Conservation (phyloP, 1,284 basidiomycete genomes). For the Psilocybe mexicana region DNA sequence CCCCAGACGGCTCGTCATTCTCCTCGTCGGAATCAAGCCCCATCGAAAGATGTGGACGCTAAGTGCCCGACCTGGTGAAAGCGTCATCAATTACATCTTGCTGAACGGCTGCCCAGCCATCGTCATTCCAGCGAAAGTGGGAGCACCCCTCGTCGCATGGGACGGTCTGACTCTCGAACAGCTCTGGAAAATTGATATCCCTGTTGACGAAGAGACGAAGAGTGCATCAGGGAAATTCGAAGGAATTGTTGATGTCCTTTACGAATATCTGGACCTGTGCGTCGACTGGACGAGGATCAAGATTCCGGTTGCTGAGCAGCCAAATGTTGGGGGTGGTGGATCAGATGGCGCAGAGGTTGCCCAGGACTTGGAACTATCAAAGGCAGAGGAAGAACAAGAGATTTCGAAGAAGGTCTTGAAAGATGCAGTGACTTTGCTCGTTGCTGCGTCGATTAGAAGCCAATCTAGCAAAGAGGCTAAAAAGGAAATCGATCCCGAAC, state of each 20-base stretch:
- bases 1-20: slow-evolving; percentile 55
- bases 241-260: slow-evolving; percentile 54
- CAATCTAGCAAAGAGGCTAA: slow-evolving; percentile 54
- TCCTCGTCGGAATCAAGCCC: slow-evolving; percentile 59
- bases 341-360: neutral
- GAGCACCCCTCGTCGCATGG: slow-evolving; percentile 64
- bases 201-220: slow-evolving; percentile 34
- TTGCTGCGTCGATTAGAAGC: slow-evolving; percentile 56
- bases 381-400: neutral
- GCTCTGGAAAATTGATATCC: slow-evolving; percentile 53
- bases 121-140: slow-evolving; percentile 57
- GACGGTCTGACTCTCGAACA: slow-evolving; percentile 58
- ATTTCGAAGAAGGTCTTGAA: slow-evolving; percentile 20
- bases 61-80: slow-evolving; percentile 57
- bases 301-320: slow-evolving; percentile 25
- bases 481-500: slow-evolving; percentile 56
- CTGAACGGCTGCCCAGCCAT: slow-evolving; percentile 63
- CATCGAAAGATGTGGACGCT: slow-evolving; percentile 61
- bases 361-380: neutral
- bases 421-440: slow-evolving; percentile 49
- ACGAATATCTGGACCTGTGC: slow-evolving; percentile 61
- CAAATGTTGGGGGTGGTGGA: neutral
- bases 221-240: slow-evolving; percentile 43
- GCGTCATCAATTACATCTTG: slow-evolving; percentile 61
- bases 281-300: slow-evolving; percentile 58